Conservation (phyloP, 1,139 yeast genomes). For the Waltiozyma solani region DNA sequence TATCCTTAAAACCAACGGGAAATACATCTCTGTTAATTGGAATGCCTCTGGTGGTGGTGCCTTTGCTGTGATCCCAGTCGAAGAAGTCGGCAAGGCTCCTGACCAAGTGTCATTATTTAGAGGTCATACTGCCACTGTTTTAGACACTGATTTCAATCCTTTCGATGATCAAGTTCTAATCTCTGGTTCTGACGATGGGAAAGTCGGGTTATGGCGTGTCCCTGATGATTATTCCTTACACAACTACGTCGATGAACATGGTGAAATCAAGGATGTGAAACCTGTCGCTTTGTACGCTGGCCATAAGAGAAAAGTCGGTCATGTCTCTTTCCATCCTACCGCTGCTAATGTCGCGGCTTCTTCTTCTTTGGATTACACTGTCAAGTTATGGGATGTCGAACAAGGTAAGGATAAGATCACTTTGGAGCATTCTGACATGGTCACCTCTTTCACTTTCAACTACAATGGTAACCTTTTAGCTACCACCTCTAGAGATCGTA, state of each 20-base stretch:
- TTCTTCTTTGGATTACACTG: constrained; percentile 81
- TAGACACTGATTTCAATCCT: constrained; percentile 90
- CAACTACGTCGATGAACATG: constrained; percentile 47
- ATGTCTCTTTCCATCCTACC: constrained; percentile 79
- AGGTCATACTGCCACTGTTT: constrained; percentile 91
- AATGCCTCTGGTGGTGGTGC: constrained; percentile 96
- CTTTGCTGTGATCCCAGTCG: constrained; percentile 81
- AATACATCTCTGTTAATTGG: constrained; percentile 83
- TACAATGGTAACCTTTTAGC: constrained; percentile 81
- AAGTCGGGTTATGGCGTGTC: constrained; percentile 77
- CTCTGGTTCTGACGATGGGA: constrained; percentile 89
- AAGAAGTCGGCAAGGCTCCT: constrained; percentile 88
- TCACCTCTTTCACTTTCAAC: constrained; percentile 84
- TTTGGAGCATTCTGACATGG: constrained; percentile 78
- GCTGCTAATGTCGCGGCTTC: constrained; percentile 84
- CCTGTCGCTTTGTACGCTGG: constrained; percentile 70
- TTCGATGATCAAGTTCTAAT: constrained; percentile 69
- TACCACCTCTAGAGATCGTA: constrained; percentile 89
- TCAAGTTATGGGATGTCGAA: constrained; percentile 82
- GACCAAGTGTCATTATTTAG: constrained; percentile 88
- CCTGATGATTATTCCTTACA: constrained; percentile 73
- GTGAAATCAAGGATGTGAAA: constrained; percentile 54
- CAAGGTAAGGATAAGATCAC: constrained; percentile 65
- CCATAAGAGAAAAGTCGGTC: constrained; percentile 94
- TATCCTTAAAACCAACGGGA: constrained; percentile 74